phyloP scores from a whole-genome alignment of 768 basidiomycete species.

The Antrodiella citrinella region DNA sequence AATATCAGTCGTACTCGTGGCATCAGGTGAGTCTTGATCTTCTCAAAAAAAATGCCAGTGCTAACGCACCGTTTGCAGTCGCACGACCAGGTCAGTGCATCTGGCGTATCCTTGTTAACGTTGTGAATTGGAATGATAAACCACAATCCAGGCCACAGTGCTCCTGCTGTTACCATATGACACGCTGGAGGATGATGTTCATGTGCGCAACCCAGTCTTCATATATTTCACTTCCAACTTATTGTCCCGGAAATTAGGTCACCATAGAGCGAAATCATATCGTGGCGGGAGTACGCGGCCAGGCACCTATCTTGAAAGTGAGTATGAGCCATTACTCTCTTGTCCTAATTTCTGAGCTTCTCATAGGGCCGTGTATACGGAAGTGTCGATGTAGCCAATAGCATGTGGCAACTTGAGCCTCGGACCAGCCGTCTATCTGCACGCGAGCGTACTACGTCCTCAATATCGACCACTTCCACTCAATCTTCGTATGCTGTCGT shows the following conservation, averaged over 20 bases:
- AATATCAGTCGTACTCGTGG: slow-evolving; percentile 61
- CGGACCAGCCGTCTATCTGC: slow-evolving; percentile 42
- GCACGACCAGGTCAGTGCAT: slow-evolving; percentile 72
- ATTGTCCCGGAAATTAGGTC: slow-evolving; percentile 36
- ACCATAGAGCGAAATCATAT: slow-evolving; percentile 64
- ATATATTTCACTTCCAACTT: slow-evolving; percentile 1
- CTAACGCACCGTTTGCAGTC: slow-evolving; percentile 37
- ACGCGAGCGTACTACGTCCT: slow-evolving; percentile 69
- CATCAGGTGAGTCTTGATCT: slow-evolving; percentile 76
- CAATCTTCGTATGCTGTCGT: slow-evolving; percentile 77
- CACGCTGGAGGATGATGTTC: slow-evolving; percentile 63
- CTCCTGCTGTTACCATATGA: slow-evolving; percentile 66
- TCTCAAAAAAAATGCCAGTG: too few relatives aligned
- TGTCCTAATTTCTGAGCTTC: neutral
- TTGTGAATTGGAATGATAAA: too few relatives aligned
- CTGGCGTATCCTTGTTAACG: neutral
- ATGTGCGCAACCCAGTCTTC: slow-evolving; percentile 33
- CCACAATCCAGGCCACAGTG: slow-evolving; percentile 66
- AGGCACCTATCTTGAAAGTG: slow-evolving; percentile 69
- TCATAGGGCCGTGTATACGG: slow-evolving; percentile 67
- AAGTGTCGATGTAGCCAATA: slow-evolving; percentile 53
- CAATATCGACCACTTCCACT: slow-evolving; percentile 56
- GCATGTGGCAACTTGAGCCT: slow-evolving; percentile 79
- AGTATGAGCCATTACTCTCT: slow-evolving; percentile 10
- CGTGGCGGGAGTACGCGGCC: slow-evolving; percentile 65